A percentile compares a stretch with the other conserved stretches of the same genome.
phyloP scores from a whole-genome alignment of 257 asterid genomes.

The Fraxinus excelsior region DNA sequence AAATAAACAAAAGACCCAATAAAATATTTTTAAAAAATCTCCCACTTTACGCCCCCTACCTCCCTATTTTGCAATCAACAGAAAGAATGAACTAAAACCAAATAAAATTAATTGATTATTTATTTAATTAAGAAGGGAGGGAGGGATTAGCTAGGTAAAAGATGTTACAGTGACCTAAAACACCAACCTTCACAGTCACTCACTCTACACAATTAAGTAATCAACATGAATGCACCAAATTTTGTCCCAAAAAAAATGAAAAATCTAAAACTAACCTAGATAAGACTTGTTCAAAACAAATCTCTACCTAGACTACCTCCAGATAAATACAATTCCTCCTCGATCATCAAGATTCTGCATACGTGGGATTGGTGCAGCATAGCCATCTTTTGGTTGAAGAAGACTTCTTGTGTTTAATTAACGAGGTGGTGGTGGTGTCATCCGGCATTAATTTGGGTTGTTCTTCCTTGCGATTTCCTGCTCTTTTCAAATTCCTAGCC shows the following conservation, averaged over 20 bases:
- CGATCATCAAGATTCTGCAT: conserved; percentile 21
- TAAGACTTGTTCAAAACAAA: not conserved
- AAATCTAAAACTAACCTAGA: conserved; percentile 3
- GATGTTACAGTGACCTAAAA: too few species aligned
- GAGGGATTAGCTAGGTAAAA: too few species aligned
- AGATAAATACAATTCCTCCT: not conserved
- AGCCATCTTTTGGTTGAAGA: conserved; percentile 25
- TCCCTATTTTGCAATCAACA: too few species aligned
- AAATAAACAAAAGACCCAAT: too few species aligned
- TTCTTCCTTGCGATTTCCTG: not conserved
- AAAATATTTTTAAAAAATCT: too few species aligned
- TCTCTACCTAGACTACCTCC: not conserved
- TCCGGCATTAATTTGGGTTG: not conserved
- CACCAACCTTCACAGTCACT: not conserved
- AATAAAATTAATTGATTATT: too few species aligned
- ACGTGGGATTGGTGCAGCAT: conserved; percentile 25
- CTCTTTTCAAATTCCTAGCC: conserved; percentile 22
- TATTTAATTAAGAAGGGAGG: too few species aligned
- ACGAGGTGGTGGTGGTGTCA: not conserved
- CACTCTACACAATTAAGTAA: not conserved
- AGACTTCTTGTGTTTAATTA: not conserved
- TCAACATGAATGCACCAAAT: not conserved
- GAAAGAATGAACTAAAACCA: too few species aligned
- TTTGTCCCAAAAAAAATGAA: not conserved
- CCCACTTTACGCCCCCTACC: too few species aligned